Base-by-base conservation (phyloP, 1,284 basidiomycete species). In the Ceratobasidium sp. region DNA sequence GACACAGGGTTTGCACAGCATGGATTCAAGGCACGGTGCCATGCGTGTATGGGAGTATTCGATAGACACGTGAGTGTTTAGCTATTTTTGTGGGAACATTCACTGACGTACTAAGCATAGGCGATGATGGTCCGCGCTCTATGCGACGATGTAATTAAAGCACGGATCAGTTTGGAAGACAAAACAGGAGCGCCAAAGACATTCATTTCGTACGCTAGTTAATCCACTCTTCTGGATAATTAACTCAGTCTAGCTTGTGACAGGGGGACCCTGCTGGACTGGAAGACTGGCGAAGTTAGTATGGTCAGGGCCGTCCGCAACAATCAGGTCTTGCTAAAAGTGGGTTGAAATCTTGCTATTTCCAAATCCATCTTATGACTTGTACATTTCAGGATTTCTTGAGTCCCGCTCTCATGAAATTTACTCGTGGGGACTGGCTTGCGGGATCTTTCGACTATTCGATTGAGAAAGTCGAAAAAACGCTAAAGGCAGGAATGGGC, bases 1-100 rank as follows among this genome's bases (percentile, higher is more conserved):
- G 60, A 67, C 6, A 57, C 48, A 41, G 73, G 73, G 1, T 74
- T 72, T 28, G 73, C 70, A 6, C 50, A 74, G 41, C 45, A 71
- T 10, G 61, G 34, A 6, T 74, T 74, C 60, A 50, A 50, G 41
- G 59, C 70, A 30, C 61, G 36, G 23, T 74, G 73, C 46, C 58
- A 71, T 10, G 32, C 18, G 18, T 74, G 73, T 50, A 58, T 23
- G 71, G 41, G 58, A 1, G 45, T 53, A 23, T 72, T 74, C 28
- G 58, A 50, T 23, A 45, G 57, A 21, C 30, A 58, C 39, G 62
- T 58, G 26, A 32, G 64, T 43, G 36, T 8, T 34, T 53, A 16
- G 8, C 16, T 12, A 26, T 41, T 21, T 16, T 21, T n/a, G n/a
- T 21, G 32, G n/a, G n/a, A 1, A 14, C 26, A 10, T 21, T 5